Evolutionary conservation across 1,284 basidiomycete genomes (phyloP).

Genomic region (Cutaneotrichosporon mucoides): DNA sequence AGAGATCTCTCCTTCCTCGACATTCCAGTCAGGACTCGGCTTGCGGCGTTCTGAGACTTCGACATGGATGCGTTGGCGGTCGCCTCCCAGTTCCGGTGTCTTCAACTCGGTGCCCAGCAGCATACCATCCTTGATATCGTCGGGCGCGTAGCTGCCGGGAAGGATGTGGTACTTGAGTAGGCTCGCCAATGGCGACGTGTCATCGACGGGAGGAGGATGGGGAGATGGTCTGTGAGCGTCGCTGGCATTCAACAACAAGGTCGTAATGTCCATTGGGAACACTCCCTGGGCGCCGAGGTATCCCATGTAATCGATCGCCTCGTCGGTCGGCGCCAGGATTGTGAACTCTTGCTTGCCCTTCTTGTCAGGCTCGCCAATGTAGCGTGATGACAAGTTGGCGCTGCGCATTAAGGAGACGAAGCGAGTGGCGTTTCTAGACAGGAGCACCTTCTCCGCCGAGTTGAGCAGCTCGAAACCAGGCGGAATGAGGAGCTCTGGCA

Average conservation of each 20-base stretch:
- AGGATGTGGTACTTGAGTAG: slow-evolving; percentile 73
- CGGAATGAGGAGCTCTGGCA: slow-evolving; percentile 77
- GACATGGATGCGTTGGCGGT: slow-evolving; percentile 68
- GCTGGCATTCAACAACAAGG: not conserved
- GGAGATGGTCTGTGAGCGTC: not conserved
- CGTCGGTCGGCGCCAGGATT: slow-evolving; percentile 83
- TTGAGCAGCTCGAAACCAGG: slow-evolving; percentile 66
- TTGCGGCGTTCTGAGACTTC: slow-evolving; percentile 54
- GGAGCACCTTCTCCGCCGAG: slow-evolving; percentile 74
- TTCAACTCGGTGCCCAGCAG: slow-evolving; percentile 72
- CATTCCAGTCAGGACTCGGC: slow-evolving; percentile 49
- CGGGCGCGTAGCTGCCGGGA: slow-evolving; percentile 65
- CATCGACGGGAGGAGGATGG: slow-evolving; percentile 4
- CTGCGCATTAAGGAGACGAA: slow-evolving; percentile 86
- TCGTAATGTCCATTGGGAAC: not conserved
- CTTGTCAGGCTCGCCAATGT: slow-evolving; percentile 61
- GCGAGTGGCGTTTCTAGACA: slow-evolving; percentile 75
- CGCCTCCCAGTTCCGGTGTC: slow-evolving; percentile 63
- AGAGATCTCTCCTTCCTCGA: slow-evolving; percentile 57
- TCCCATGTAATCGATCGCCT: slow-evolving; percentile 59
- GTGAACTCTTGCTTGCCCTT: slow-evolving; percentile 56
- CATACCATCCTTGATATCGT: slow-evolving; percentile 67
- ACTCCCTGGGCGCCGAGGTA: slow-evolving; percentile 4
- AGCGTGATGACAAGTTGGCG: slow-evolving; percentile 62
- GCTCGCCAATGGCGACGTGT: slow-evolving; percentile 35